phyloP scores from a whole-genome alignment of 1,284 basidiomycete species.

The Microbotryum scabiosae region DNA sequence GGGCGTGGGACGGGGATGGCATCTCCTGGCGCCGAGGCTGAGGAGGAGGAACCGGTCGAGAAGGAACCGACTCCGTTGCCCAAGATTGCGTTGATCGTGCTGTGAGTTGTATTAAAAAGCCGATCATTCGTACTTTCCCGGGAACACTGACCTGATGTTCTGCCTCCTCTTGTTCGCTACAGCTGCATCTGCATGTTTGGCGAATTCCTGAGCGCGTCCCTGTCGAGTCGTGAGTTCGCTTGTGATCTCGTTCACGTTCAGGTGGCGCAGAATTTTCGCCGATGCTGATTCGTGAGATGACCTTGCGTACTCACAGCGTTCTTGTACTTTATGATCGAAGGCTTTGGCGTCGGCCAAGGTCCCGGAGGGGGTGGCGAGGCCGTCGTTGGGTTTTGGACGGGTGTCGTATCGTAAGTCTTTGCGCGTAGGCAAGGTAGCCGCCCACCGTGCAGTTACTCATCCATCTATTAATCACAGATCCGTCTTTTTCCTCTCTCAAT shows the following conservation, averaged over 20 bases:
- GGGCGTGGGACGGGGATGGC: no score
- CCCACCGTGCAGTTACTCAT: constrained; percentile 5
- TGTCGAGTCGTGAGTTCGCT: constrained; percentile 45
- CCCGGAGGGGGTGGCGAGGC: constrained; percentile 53
- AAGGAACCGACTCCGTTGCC: constrained; percentile 63
- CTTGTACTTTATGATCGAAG: constrained; percentile 84
- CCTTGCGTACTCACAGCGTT: constrained; percentile 50
- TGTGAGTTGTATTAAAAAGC: constrained; percentile 53
- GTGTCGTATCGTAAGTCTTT: constrained; percentile 48
- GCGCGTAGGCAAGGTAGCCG: background rate
- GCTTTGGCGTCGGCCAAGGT: constrained; percentile 50
- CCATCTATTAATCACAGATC: constrained; percentile 10
- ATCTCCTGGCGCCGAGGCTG: background rate
- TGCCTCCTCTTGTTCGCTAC: constrained; percentile 15
- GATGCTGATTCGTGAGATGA: background rate
- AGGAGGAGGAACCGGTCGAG: background rate
- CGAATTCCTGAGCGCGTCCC: constrained; percentile 84
- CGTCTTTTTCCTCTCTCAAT: constrained; percentile 53
- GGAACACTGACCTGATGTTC: background rate
- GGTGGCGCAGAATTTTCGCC: background rate
- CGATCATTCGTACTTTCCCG: constrained; percentile 78
- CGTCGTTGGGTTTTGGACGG: constrained; percentile 75
- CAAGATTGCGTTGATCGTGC: constrained; percentile 74
- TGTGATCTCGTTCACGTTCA: no score
- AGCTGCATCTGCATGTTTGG: constrained; percentile 69